Evolutionary conservation across 2,329 filamentous ascomycete genomes (phyloP).

Genomic region (Sordariomycetes sp.): DNA sequence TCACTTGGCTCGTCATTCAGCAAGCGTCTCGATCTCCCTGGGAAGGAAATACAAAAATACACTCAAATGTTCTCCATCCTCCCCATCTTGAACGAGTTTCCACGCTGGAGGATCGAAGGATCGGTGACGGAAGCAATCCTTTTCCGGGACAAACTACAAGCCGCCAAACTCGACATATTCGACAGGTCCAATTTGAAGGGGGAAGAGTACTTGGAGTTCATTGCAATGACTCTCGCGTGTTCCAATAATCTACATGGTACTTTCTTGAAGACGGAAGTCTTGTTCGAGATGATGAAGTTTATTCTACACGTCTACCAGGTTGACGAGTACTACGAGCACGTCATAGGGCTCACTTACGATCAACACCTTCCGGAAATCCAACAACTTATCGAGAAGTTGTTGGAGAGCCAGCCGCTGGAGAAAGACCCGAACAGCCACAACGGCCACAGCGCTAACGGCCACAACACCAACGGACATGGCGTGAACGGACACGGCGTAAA

Average conservation of each 20-base stretch:
- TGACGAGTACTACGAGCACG: not conserved
- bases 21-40: too few relatives aligned
- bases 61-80: too few relatives aligned
- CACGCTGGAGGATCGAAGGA: not conserved
- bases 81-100: not conserved
- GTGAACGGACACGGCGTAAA: too few relatives aligned
- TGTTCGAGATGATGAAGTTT: not conserved
- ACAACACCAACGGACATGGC: too few relatives aligned
- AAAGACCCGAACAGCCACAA: not conserved
- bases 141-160: not conserved
- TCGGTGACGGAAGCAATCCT: constrained; percentile 2
- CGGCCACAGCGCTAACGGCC: not conserved
- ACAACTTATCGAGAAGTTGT: not conserved
- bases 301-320: not conserved
- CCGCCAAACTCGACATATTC: not conserved
- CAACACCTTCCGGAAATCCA: not conserved
- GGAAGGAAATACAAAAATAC: too few relatives aligned
- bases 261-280: not conserved
- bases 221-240: not conserved
- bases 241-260: not conserved
- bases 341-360: not conserved
- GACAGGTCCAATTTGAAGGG: not conserved
- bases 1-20: too few relatives aligned
- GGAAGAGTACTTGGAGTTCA: constrained; percentile 4
- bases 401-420: not conserved